Percentiles rank a stretch among this genome's conserved stretches.
Conservation (phyloP, 1,284 basidiomycete genomes). For the Malassezia nana region DNA sequence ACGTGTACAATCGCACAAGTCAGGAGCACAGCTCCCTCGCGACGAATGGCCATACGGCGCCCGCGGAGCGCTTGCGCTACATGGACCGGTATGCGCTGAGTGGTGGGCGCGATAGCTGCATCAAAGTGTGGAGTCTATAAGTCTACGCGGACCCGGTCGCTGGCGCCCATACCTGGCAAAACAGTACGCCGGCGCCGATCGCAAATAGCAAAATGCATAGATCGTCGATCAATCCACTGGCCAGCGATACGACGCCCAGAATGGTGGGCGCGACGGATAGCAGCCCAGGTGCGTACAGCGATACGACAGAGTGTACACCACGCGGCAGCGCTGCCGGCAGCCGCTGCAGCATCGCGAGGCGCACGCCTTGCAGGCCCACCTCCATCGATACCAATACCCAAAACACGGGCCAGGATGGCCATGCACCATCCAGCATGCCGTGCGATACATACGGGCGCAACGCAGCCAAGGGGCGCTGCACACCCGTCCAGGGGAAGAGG, state of each 20-base stretch:
- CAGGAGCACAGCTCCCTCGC: conserved; percentile 72
- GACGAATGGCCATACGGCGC: conserved; percentile 82
- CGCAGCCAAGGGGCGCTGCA: conserved; percentile 10
- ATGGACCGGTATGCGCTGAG: conserved; percentile 92
- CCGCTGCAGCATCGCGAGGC: conserved; percentile 26
- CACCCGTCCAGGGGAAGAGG: conserved; percentile 13
- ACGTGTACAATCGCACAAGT: conserved; percentile 92
- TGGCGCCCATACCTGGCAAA: conserved; percentile 6
- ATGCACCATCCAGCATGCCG: neutral
- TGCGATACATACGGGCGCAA: conserved; percentile 7
- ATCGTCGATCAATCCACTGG: conserved; percentile 8
- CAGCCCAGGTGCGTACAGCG: conserved; percentile 8
- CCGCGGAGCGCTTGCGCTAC: conserved; percentile 80
- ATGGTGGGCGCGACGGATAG: neutral
- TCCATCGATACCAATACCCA: conserved; percentile 44
- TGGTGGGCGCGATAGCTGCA: conserved; percentile 72
- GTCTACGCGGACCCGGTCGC: neutral
- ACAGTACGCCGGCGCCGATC: conserved; percentile 12
- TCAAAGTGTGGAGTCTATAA: conserved; percentile 91
- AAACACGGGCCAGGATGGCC: conserved; percentile 31
- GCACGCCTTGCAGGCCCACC: conserved; percentile 27
- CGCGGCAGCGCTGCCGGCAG: conserved; percentile 11
- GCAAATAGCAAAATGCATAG: conserved; percentile 16
- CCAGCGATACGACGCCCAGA: neutral
- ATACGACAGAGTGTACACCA: neutral